These are phyloP conservation scores for Sporothrix euskadiensis DNA, from an alignment of 2,329 filamentous ascomycete genomes.

Conservation along the genomic window DNA sequence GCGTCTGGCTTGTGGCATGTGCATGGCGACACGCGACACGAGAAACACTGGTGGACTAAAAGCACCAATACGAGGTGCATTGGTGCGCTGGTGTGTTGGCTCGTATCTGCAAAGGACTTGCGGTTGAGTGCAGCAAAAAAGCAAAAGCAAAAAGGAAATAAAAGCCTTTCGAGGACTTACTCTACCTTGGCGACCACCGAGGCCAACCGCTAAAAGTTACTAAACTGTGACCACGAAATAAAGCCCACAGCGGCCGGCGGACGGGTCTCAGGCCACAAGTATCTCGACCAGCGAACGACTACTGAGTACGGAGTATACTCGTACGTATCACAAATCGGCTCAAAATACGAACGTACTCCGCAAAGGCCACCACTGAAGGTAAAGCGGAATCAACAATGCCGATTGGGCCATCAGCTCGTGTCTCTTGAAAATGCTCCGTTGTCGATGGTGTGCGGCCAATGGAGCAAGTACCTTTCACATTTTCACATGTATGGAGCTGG, in stretches of 20 bases:
- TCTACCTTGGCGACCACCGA: conserved; percentile 3
- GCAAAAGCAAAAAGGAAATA: neutral
- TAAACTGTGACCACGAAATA: neutral
- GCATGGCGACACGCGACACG: neutral
- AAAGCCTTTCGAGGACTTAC: neutral
- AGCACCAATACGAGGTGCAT: conserved; percentile 10
- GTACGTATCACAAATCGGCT: neutral
- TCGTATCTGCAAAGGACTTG: neutral
- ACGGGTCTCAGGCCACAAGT: neutral
- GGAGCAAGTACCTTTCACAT: neutral
- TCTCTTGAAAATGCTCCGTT: neutral
- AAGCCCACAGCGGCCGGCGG: neutral
- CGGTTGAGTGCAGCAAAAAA: neutral
- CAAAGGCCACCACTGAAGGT: neutral
- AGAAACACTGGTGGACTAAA: neutral
- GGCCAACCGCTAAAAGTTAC: conserved; percentile 2
- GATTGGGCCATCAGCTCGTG: neutral
- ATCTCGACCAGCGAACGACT: neutral
- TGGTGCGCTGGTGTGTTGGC: neutral
- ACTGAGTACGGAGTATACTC: neutral
- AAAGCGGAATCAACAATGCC: neutral
- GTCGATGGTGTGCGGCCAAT: neutral
- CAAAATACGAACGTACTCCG: neutral
- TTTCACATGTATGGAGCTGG: neutral
- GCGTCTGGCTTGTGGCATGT: conserved; percentile 8